Evolutionary conservation across 1,284 basidiomycete genomes (phyloP).

Genomic region (Cystobasidium slooffiae): DNA sequence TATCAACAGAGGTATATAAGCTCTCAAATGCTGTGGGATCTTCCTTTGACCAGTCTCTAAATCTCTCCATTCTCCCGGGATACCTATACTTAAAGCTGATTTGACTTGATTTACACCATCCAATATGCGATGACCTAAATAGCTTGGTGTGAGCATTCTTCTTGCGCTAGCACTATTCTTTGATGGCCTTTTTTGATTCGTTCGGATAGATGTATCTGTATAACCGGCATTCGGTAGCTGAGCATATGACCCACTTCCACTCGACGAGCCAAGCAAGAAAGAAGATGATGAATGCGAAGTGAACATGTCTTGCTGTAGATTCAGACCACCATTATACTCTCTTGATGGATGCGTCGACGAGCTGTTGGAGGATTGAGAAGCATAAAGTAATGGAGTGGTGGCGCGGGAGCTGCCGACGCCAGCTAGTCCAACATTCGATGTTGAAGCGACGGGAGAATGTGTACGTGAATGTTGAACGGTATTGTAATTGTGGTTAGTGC

Average conservation of each 20-base stretch:
- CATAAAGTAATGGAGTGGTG: constrained; percentile 6
- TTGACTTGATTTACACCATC: background rate
- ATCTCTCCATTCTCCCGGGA: constrained; percentile 38
- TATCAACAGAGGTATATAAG: constrained; percentile 56
- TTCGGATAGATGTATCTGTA: background rate
- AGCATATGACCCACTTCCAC: background rate
- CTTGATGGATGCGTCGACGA: background rate
- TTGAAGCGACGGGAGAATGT: background rate
- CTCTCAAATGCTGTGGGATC: constrained; percentile 54
- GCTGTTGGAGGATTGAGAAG: background rate
- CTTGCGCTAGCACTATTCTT: constrained; percentile 2
- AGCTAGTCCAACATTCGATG: background rate
- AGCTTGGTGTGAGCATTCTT: background rate
- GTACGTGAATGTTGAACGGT: background rate
- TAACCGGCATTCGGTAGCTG: background rate
- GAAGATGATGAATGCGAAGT: constrained; percentile 11
- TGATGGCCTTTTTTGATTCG: background rate
- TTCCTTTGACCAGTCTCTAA: constrained; percentile 18
- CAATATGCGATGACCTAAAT: background rate
- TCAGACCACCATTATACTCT: too few species aligned
- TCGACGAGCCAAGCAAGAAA: background rate
- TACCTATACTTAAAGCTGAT: constrained; percentile 22
- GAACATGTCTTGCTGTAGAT: too few species aligned
- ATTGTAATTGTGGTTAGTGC: background rate
- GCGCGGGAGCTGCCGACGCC: constrained; percentile 2